Conservation (phyloP, 805 yeast species). For the Lipomyces oligophaga region DNA sequence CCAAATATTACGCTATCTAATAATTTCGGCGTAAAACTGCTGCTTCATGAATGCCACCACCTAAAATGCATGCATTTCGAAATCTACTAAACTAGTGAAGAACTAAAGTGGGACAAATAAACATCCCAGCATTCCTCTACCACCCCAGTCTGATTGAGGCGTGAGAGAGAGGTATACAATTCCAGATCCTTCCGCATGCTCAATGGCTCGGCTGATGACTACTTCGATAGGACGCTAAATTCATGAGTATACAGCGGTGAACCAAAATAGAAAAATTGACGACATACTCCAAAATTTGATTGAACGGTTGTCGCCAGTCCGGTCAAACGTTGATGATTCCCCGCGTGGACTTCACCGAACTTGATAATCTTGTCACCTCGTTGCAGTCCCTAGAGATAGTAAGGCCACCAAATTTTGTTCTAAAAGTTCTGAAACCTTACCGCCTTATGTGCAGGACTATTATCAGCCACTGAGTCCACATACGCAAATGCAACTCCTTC, state of each 20-base stretch:
- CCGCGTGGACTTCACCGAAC: conserved; percentile 54
- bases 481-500: conserved; percentile 51
- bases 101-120: conserved; percentile 41
- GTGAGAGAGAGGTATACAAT: conserved; percentile 35
- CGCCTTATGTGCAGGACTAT: conserved; percentile 55
- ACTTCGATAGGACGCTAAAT: conserved; percentile 31
- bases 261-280: not conserved
- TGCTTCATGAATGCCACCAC: too few relatives aligned
- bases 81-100: too few relatives aligned
- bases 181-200: conserved; percentile 35
- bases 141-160: conserved; percentile 59
- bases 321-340: conserved; percentile 52
- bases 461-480: conserved; percentile 47
- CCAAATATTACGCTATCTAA: too few relatives aligned
- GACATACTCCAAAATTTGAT: conserved; percentile 39
- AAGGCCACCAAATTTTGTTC: conserved; percentile 1
- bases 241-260: not conserved
- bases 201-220: conserved; percentile 30
- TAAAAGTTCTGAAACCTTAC: conserved; percentile 30
- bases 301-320: conserved; percentile 46
- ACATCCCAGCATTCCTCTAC: conserved; percentile 68
- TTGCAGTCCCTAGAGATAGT: conserved; percentile 45
- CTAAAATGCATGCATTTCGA: too few relatives aligned
- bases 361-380: conserved; percentile 52
- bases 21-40: too few relatives aligned